Evolutionary conservation across 345 rosid species (phyloP).

Genomic region (Bretschneidera sinensis): DNA sequence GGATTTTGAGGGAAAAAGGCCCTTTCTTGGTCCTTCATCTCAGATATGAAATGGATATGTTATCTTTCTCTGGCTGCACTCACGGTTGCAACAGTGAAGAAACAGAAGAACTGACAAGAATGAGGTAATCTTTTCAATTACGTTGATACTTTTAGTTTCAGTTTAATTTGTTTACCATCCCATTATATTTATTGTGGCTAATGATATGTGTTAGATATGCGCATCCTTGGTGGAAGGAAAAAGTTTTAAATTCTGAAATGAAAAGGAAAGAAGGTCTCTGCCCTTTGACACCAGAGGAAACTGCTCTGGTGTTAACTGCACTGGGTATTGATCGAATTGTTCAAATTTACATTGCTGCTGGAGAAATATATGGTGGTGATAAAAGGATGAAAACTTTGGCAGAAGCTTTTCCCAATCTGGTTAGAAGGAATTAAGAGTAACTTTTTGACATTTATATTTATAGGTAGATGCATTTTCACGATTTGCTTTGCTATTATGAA

Average conservation of each 20-base stretch:
- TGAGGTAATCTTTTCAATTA: constrained; percentile 50
- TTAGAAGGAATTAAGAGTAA: constrained; percentile 27
- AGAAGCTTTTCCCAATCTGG: constrained; percentile 74
- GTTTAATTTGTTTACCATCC: not conserved
- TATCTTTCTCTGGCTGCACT: constrained; percentile 95
- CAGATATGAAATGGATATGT: constrained; percentile 97
- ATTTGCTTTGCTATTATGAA: constrained; percentile 8
- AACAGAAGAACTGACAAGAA: constrained; percentile 73
- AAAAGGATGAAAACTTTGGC: constrained; percentile 63
- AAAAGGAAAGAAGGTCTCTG: constrained; percentile 90
- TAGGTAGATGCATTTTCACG: not conserved
- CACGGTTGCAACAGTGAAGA: constrained; percentile 79
- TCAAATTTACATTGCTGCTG: constrained; percentile 93
- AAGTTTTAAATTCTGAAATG: constrained; percentile 69
- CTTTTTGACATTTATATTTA: not conserved
- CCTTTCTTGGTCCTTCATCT: constrained; percentile 91
- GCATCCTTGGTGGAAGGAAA: constrained; percentile 85
- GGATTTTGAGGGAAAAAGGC: constrained; percentile 71
- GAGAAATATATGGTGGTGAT: constrained; percentile 87
- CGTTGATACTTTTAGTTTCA: constrained; percentile 6
- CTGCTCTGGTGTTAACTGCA: constrained; percentile 68
- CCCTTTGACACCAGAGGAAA: constrained; percentile 97
- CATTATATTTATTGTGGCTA: constrained; percentile 11
- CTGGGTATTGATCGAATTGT: constrained; percentile 69
- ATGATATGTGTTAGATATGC: constrained; percentile 52